Base-by-base conservation (phyloP, 495 filamentous ascomycete species). In the Penicillium parvum region DNA sequence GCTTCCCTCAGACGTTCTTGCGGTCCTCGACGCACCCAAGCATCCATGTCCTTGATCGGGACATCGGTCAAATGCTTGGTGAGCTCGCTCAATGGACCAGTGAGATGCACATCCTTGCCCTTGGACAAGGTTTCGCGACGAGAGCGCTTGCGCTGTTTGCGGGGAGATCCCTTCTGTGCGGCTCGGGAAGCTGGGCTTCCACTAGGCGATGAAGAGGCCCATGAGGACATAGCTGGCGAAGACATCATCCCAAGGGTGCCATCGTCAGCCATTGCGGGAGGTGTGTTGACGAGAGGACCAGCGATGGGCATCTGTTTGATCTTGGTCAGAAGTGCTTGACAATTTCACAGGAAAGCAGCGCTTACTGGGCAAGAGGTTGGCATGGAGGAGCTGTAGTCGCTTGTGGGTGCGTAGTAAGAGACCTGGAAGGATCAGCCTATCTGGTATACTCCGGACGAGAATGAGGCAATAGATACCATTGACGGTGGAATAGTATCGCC, bases 11-110 rank as follows among this genome's bases (percentile, higher is more conserved):
- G 61, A 25, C 92, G 79, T 5, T 68, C 74, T 32, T 86, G 81
- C 2, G 71, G 64, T 7, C 84, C 69, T 33, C 92, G 75, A 53
- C 84, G 80, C 16, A 95, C 91, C 72, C 83, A 95, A 15, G 65
- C 71, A 41, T 88, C 81, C 74, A 96, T 96, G 61, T 98, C 81
- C 33, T 76, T 77, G 23, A 92, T 60, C 4, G 83, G 79, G 15
- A 85, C 68, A 30, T 81, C 63, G 5, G 69, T 69, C 55, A 81
- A 71, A 45, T 84, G 64, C 54, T 79, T 78, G 7, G 89, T 94
- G 45, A 96, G 55, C 44, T 84, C 71, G 61, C 88, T 95, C 57
- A 98, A 60, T 0, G 92, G 88, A 17, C 68, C 76, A 1, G 49
- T 26, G 1, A 66, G 34, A 10, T 36, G 20, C 18, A 42, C n/a